Conservation (phyloP, 139 green algal species). For the Closterium sp. region DNA sequence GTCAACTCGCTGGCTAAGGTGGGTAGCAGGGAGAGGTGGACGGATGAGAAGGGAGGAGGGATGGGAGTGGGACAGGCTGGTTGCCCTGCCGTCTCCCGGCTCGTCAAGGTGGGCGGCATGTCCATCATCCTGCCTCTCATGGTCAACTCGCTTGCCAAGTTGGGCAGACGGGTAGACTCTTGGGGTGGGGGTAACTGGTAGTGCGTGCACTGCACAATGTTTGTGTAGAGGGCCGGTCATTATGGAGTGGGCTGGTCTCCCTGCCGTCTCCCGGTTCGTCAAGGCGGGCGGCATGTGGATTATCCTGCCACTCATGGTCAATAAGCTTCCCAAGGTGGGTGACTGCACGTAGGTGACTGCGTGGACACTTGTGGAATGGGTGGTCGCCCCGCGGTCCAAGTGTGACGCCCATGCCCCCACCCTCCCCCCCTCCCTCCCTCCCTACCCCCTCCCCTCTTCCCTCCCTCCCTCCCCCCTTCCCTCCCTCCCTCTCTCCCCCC, state of each 20-base stretch:
- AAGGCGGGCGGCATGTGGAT: slow-evolving; percentile 16
- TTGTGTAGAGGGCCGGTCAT: no score
- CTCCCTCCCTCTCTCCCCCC: background rate
- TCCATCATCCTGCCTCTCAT: slow-evolving; percentile 29
- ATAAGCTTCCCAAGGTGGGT: no score
- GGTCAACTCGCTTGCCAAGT: slow-evolving; percentile 35
- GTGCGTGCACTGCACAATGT: no score
- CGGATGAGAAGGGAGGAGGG: background rate
- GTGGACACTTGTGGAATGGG: no score
- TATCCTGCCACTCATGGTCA: slow-evolving; percentile 32
- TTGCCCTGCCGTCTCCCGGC: background rate
- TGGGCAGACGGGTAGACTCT: background rate
- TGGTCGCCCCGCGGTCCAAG: no score
- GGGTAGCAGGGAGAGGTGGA: no score
- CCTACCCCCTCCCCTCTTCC: background rate
- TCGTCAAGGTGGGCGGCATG: slow-evolving; percentile 27
- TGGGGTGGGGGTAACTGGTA: no score
- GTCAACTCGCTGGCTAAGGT: slow-evolving; percentile 35
- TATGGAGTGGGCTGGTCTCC: no score
- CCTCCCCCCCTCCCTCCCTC: background rate
- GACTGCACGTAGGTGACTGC: no score
- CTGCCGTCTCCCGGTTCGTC: slow-evolving; percentile 4
- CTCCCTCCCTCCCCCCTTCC: background rate
- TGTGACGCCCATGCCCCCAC: no score
- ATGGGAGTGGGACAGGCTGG: background rate